These are phyloP conservation scores for Xylaria sp. DNA, from an alignment of 2,329 filamentous ascomycete genomes.

Conservation along the genomic window DNA sequence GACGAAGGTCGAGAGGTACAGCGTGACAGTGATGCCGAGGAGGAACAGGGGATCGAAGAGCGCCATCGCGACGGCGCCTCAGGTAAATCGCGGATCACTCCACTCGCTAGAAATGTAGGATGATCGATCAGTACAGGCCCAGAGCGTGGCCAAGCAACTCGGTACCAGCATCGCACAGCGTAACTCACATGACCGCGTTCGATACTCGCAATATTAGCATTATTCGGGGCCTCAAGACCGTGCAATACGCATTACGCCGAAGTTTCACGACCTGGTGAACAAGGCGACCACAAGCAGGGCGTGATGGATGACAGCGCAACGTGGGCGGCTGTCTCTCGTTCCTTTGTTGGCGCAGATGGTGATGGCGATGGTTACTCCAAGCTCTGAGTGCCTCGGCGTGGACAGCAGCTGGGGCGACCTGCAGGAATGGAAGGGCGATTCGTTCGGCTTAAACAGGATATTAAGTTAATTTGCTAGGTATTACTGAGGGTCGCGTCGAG, in stretches of 20 bases:
- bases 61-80: constrained; percentile 47
- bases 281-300: constrained; percentile 3
- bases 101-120: constrained; percentile 14
- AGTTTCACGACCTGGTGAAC: constrained; percentile 7
- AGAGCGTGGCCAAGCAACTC: background rate
- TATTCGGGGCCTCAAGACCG: constrained; percentile 18
- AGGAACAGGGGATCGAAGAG: constrained; percentile 73
- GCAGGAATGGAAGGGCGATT: background rate
- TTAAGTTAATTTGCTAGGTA: constrained; percentile 1
- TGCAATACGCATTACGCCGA: constrained; percentile 27
- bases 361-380: background rate
- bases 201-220: constrained; percentile 25
- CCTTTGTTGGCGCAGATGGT: background rate
- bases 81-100: constrained; percentile 27
- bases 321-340: background rate
- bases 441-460: background rate
- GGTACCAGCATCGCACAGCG: background rate
- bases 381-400: background rate
- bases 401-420: background rate
- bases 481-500: constrained; percentile 4
- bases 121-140: constrained; percentile 9
- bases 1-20: constrained; percentile 89
- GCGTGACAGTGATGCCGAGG: constrained; percentile 75
- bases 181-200: constrained; percentile 23
- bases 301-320: background rate